Evolutionary conservation across 2,329 filamentous ascomycete species (phyloP).

Genomic region (Trichoderma aggressivum): DNA sequence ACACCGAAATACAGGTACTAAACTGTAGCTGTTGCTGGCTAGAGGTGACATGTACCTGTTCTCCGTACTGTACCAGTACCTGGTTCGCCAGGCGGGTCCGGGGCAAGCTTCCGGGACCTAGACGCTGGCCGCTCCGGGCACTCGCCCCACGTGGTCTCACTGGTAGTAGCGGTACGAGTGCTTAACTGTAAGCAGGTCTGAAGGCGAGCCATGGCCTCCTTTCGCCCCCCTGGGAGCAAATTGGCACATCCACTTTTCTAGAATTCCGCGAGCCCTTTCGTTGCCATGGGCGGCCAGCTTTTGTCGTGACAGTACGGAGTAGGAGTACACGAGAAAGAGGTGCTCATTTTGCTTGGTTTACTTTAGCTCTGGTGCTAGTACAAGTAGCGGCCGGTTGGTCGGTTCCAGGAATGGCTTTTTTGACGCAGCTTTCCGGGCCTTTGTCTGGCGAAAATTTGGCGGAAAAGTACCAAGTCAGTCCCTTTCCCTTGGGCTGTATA

Average conservation of each 20-base stretch:
- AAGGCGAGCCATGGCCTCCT: neutral
- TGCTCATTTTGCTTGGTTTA: neutral
- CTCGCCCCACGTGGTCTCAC: slow-evolving; percentile 18
- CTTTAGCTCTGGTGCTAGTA: neutral
- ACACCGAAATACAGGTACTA: neutral
- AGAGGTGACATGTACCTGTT: no score
- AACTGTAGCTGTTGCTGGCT: neutral
- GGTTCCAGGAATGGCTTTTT: neutral
- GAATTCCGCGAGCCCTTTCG: neutral
- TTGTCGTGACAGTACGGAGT: no score
- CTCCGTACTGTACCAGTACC: neutral
- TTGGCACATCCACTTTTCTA: slow-evolving; percentile 16
- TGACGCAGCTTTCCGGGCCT: neutral
- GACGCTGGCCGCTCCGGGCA: neutral
- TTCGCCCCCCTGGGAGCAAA: slow-evolving; percentile 4
- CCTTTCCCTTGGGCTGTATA: neutral
- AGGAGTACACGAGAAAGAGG: neutral
- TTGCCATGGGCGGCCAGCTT: neutral
- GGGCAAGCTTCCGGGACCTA: slow-evolving; percentile 20
- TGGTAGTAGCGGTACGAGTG: no score
- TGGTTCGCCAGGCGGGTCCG: slow-evolving; percentile 17
- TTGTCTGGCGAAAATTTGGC: neutral
- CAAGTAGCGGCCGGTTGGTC: neutral
- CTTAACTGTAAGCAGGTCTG: no score
- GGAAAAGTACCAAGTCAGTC: no score